Evolutionary conservation across 805 yeast species (phyloP), one percentile per base, ranked within the genome.

Genomic region (Ogataea trehalophila): DNA sequence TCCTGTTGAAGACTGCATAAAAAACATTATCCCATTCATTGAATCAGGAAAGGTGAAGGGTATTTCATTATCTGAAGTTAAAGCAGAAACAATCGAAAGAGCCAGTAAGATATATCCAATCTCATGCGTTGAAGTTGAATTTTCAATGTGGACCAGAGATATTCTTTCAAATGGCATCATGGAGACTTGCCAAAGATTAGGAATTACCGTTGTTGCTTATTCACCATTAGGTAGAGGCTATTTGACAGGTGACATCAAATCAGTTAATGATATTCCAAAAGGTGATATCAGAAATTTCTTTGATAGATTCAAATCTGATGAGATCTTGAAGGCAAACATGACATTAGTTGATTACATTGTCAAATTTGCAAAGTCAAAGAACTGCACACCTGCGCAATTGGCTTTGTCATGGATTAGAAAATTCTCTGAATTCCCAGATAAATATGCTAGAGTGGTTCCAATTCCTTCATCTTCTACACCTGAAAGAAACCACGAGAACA

Each of bases 141-240:
- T 83, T 50, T 87, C 95, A 3, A 61, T 91, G 48, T 79, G 84
- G 69, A 64, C 80, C n/a, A 75, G 79, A 40, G 87, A 85, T 15
- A 76, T 83, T 36, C 59, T 80, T 39, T 49, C 62, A 2, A 80
- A 85, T 60, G 96, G 92, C 1, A 73, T 85, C 18, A 76, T 83
- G 51, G 77, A 73, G 4, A 74, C 76, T 5, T 79, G 84, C 53
- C 73, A 77, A 18, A 79, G 83, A 51, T 65, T 74, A 33, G 72
- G 72, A 15, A 76, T 90, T 47, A 85, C 94, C 14, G 70, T 87
- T 31, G 71, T 87, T 48, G 87, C 90, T 23, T 90, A 90, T 66
- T 85, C 95, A 31, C 97, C 97, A 31, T 72, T 90, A 46, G 84
- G 90, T 9, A 75, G 87, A 58, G 97, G 96, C 1, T 69, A 83